Percentiles rank a stretch among this genome's conserved stretches.
Conservation (phyloP, 2,329 filamentous ascomycete genomes). For the Beauveria scarabaeidicola region DNA sequence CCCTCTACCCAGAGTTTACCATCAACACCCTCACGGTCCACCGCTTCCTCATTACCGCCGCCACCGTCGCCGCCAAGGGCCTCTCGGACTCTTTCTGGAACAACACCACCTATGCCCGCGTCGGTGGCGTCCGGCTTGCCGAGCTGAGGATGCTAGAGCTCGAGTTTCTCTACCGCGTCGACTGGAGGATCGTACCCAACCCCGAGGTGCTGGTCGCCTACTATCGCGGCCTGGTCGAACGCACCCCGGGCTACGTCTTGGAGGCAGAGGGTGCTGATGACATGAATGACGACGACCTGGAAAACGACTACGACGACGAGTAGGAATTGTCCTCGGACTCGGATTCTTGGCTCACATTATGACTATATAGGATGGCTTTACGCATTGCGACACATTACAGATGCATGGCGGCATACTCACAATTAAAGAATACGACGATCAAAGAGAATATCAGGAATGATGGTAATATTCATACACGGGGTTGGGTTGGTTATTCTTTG, state of each 20-base stretch:
- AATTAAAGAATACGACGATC: background rate
- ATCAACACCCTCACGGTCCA: constrained; percentile 95
- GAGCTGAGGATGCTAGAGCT: constrained; percentile 88
- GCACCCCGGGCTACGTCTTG: constrained; percentile 47
- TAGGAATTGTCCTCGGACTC: background rate
- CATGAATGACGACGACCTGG: constrained; percentile 14
- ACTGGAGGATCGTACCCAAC: constrained; percentile 95
- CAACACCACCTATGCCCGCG: constrained; percentile 89
- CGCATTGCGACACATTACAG: background rate
- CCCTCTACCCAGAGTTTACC: constrained; percentile 87
- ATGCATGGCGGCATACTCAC: background rate
- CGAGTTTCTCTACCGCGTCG: constrained; percentile 83
- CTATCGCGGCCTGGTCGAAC: constrained; percentile 75
- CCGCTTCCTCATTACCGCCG: constrained; percentile 91
- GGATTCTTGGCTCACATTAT: background rate
- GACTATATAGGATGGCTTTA: background rate
- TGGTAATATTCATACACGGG: background rate
- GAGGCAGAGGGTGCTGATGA: constrained; percentile 25
- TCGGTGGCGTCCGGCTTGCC: constrained; percentile 82
- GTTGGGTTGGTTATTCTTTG: background rate
- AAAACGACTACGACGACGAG: background rate
- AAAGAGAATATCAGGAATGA: background rate
- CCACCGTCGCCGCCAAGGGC: constrained; percentile 91
- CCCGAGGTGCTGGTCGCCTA: constrained; percentile 91
- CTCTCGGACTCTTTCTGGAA: constrained; percentile 98